Evolutionary conservation across 2,329 filamentous ascomycete species (phyloP).

Genomic region (Pyrenochaeta sp.): DNA sequence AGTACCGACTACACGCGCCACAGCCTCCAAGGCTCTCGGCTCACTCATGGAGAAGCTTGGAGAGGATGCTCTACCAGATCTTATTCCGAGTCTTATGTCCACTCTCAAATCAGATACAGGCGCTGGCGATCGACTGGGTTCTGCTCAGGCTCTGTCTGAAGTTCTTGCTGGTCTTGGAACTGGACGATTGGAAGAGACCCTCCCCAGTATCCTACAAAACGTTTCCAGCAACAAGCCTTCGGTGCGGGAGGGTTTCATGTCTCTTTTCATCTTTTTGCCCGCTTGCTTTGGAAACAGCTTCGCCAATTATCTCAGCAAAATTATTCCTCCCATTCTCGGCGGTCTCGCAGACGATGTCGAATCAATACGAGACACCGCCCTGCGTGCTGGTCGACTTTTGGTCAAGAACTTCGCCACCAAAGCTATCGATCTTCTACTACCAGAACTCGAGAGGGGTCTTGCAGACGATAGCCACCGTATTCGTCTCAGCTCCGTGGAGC

Average conservation of each 20-base stretch:
- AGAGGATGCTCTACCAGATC: conserved; percentile 94
- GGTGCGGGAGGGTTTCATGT: conserved; percentile 98
- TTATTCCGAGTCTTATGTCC: conserved; percentile 96
- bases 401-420: conserved; percentile 99
- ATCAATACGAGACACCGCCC: conserved; percentile 94
- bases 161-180: conserved; percentile 96
- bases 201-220: conserved; percentile 96
- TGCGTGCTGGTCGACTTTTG: conserved; percentile 89
- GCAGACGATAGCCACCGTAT: conserved; percentile 99
- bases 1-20: conserved; percentile 94
- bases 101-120: conserved; percentile 97
- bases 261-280: conserved; percentile 97
- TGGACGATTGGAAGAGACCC: conserved; percentile 88
- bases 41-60: conserved; percentile 98
- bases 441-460: conserved; percentile 92
- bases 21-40: conserved; percentile 92
- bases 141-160: conserved; percentile 94
- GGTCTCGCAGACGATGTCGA: conserved; percentile 96
- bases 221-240: conserved; percentile 89
- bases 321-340: conserved; percentile 93
- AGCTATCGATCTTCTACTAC: conserved; percentile 90
- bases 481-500: conserved; percentile 95
- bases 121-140: conserved; percentile 93
- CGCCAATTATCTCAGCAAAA: conserved; percentile 90
- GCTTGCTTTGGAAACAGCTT: conserved; percentile 99